These are phyloP conservation scores for Myxozyma vanderwaltii DNA, from an alignment of 805 yeast species.

Conservation along the genomic window DNA sequence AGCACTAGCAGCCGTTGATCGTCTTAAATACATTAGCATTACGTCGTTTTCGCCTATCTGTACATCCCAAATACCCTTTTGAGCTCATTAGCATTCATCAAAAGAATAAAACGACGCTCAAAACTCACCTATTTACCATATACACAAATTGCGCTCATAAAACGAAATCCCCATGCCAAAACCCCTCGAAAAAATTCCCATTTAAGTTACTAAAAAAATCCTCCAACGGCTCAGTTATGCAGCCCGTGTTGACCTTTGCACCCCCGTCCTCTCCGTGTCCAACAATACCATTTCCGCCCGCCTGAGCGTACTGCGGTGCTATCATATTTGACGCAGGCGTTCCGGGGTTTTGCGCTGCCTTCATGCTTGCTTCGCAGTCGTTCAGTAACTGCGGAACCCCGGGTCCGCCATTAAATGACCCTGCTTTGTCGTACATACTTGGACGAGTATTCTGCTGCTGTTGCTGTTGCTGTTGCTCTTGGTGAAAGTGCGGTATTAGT, in stretches of 20 bases:
- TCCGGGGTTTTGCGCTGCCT: neutral
- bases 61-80: too few relatives aligned
- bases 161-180: conserved; percentile 18
- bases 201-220: conserved; percentile 21
- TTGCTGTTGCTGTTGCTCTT: conserved; percentile 2
- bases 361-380: neutral
- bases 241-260: conserved; percentile 6
- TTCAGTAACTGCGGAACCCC: neutral
- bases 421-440: conserved; percentile 13
- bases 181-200: conserved; percentile 24
- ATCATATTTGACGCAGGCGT: neutral
- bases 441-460: conserved; percentile 5
- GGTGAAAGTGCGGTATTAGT: neutral
- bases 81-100: too few relatives aligned
- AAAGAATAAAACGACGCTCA: neutral
- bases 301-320: neutral
- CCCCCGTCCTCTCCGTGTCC: neutral
- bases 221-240: conserved; percentile 14
- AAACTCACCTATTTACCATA: neutral
- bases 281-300: neutral
- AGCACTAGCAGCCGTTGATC: too few relatives aligned
- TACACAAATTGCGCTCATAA: neutral
- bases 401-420: conserved; percentile 5
- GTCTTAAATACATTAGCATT: too few relatives aligned
- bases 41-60: too few relatives aligned